These are phyloP conservation scores for Abrus precatorius DNA, from an alignment of 306 rosid genomes.

Conservation along the genomic window DNA sequence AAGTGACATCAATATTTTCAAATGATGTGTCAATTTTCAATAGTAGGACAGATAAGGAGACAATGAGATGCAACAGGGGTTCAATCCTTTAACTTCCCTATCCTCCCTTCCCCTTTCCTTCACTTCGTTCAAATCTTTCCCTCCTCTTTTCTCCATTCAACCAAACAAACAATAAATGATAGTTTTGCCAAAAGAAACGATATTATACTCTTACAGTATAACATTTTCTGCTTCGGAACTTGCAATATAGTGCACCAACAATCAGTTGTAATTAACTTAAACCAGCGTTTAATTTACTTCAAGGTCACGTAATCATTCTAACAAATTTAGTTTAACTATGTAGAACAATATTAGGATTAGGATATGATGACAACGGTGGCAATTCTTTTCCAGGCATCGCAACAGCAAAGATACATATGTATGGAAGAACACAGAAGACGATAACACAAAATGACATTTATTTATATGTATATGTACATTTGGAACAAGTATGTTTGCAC, in stretches of 20 bases:
- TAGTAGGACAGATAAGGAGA: too few species aligned
- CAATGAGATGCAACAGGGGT: too few species aligned
- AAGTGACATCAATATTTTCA: too few species aligned
- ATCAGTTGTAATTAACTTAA: neutral
- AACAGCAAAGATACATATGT: neutral
- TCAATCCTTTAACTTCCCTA: too few species aligned
- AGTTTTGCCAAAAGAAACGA: neutral
- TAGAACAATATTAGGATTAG: neutral
- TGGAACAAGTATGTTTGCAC: slow-evolving; percentile 1
- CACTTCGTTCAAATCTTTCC: too few species aligned
- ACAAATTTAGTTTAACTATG: neutral
- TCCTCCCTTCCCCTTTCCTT: too few species aligned
- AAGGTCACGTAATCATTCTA: neutral
- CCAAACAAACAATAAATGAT: too few species aligned
- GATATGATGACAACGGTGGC: neutral
- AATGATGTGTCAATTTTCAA: too few species aligned
- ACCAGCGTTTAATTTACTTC: neutral
- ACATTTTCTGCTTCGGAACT: neutral
- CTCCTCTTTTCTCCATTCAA: too few species aligned
- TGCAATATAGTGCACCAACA: neutral
- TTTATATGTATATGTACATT: slow-evolving; percentile 15
- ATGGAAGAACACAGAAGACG: neutral
- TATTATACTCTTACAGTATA: neutral
- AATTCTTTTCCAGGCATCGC: neutral
- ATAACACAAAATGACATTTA: neutral